Percentiles rank a stretch among this genome's conserved stretches.
phyloP scores from a whole-genome alignment of 208 protist species.

The Trypanosoma cruzi region DNA sequence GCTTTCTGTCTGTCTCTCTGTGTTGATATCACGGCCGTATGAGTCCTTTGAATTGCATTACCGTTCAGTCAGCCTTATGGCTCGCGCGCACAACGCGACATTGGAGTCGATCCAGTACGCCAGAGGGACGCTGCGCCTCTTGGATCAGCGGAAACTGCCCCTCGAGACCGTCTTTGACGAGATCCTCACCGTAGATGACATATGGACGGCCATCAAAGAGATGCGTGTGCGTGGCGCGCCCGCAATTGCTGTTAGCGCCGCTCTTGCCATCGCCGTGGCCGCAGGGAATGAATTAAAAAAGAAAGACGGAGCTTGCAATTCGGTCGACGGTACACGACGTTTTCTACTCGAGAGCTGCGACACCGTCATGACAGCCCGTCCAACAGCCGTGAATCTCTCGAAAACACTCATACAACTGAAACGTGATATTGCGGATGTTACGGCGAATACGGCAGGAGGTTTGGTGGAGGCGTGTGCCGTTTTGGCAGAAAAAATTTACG shows the following conservation, averaged over 20 bases:
- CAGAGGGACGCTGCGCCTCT: constrained; percentile 53
- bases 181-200: constrained; percentile 81
- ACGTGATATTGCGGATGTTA: constrained; percentile 35
- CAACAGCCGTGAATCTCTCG: constrained; percentile 96
- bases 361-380: constrained; percentile 91
- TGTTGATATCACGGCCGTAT: not conserved
- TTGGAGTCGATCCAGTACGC: constrained; percentile 88
- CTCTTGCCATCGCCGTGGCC: constrained; percentile 92
- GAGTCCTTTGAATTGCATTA: not conserved
- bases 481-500: constrained; percentile 88
- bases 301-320: constrained; percentile 25
- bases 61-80: not conserved
- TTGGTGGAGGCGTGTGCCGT: constrained; percentile 62
- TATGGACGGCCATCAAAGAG: constrained; percentile 90
- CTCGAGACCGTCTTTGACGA: constrained; percentile 83
- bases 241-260: constrained; percentile 95
- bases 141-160: constrained; percentile 89
- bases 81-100: constrained; percentile 44
- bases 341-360: constrained; percentile 83
- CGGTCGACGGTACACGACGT: constrained; percentile 34
- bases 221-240: constrained; percentile 96
- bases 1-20: not conserved
- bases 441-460: constrained; percentile 20
- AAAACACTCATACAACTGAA: constrained; percentile 84
- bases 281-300: constrained; percentile 36